Percentiles rank a stretch among this genome's conserved stretches.
These are phyloP conservation scores for Cyphellophora europaea DNA, from an alignment of 2,329 filamentous ascomycete genomes.

Conservation along the genomic window DNA sequence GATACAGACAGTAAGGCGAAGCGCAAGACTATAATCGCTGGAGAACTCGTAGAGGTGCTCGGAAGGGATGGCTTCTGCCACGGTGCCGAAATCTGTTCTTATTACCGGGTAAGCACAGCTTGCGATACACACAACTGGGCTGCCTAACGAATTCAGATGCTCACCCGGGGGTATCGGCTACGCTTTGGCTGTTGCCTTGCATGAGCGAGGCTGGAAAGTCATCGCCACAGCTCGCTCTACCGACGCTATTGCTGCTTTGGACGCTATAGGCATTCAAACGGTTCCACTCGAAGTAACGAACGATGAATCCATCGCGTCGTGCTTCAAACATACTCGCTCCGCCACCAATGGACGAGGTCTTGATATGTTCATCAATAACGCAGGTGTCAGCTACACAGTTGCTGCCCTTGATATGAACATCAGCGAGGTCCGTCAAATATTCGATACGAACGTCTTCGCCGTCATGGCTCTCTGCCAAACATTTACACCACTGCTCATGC, in stretches of 20 bases:
- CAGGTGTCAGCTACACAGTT: constrained; percentile 11
- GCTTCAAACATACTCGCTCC: constrained; percentile 4
- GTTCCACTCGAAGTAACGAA: constrained; percentile 7
- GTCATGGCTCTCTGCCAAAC: constrained; percentile 24
- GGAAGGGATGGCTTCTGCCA: too few relatives aligned
- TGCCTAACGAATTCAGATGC: constrained; percentile 27
- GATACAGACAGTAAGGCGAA: too few relatives aligned
- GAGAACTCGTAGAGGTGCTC: too few relatives aligned
- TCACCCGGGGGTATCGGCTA: constrained; percentile 33
- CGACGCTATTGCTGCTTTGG: constrained; percentile 6
- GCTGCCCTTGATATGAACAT: constrained; percentile 22
- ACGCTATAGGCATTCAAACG: constrained; percentile 14
- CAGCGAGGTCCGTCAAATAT: constrained; percentile 21
- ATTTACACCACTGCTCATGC: constrained; percentile 21
- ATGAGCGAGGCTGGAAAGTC: constrained; percentile 25
- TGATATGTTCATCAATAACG: constrained; percentile 17
- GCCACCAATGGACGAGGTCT: constrained; percentile 11
- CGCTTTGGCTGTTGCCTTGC: constrained; percentile 27
- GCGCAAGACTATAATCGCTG: too few relatives aligned
- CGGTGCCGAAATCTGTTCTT: too few relatives aligned
- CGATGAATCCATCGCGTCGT: constrained; percentile 1
- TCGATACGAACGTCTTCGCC: constrained; percentile 27
- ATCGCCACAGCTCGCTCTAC: constrained; percentile 29
- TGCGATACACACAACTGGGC: too few relatives aligned
- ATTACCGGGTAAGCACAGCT: neutral